phyloP scores from a whole-genome alignment of 805 yeast species.

The Tetrapisispora phaffii region DNA sequence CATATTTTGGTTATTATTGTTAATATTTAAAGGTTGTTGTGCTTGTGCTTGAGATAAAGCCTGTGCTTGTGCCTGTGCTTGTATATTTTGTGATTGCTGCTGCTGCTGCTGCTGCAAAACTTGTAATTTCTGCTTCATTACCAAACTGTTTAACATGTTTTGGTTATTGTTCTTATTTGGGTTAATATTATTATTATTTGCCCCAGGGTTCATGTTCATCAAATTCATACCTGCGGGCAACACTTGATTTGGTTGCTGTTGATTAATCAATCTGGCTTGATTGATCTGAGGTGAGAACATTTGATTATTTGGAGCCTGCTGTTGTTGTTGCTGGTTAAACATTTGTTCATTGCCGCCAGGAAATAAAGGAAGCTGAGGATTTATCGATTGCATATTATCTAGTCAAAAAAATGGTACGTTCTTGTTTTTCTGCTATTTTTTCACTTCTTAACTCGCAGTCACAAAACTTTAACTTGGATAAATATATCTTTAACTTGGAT shows the following conservation, averaged over 20 bases:
- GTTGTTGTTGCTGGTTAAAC: conserved; percentile 22
- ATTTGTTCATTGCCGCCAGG: conserved; percentile 23
- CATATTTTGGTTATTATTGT: conserved; percentile 8
- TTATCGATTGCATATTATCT: conserved; percentile 21
- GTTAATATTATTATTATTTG: not conserved
- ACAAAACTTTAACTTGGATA: too few relatives aligned
- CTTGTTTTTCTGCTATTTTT: too few relatives aligned
- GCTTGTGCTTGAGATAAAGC: conserved; percentile 1
- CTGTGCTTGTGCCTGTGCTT: conserved; percentile 5
- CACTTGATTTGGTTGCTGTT: conserved; percentile 10
- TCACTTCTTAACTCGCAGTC: too few relatives aligned
- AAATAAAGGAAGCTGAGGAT: conserved; percentile 21
- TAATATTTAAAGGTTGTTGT: conserved; percentile 11
- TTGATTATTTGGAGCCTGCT: conserved; percentile 8
- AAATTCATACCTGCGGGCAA: conserved; percentile 11
- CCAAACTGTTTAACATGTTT: conserved; percentile 17
- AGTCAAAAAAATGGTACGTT: too few relatives aligned
- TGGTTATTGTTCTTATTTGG: conserved; percentile 6
- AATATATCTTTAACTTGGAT: too few relatives aligned
- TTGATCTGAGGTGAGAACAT: conserved; percentile 23
- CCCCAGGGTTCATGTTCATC: conserved; percentile 1
- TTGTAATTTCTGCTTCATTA: conserved; percentile 25
- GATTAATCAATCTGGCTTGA: conserved; percentile 18
- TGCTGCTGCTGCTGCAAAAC: conserved; percentile 14
- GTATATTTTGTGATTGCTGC: not conserved